Evolutionary conservation across 2,329 filamentous ascomycete species (phyloP).

Genomic region (Ophiostoma pallidulum): DNA sequence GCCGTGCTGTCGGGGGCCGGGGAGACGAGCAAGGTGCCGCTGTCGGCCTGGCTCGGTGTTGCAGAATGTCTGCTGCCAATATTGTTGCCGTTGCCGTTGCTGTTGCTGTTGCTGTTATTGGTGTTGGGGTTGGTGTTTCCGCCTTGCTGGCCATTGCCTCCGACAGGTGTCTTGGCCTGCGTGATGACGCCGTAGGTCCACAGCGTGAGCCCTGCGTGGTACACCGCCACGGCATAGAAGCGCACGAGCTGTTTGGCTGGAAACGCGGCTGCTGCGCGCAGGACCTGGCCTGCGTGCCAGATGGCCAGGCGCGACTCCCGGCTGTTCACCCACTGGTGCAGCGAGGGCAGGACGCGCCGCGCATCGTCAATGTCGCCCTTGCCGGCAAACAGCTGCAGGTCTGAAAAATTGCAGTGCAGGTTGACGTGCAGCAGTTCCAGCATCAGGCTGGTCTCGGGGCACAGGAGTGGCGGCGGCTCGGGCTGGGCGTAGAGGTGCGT

Average conservation of each 20-base stretch:
- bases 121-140: not conserved
- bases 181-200: conserved; percentile 59
- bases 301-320: conserved; percentile 13
- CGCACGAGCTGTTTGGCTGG: conserved; percentile 47
- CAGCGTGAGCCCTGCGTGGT: conserved; percentile 57
- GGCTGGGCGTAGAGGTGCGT: too few species aligned
- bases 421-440: conserved; percentile 51
- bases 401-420: conserved; percentile 53
- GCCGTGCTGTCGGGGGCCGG: conserved; percentile 12
- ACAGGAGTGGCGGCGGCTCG: too few species aligned
- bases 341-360: conserved; percentile 22
- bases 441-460: conserved; percentile 30
- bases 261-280: conserved; percentile 12
- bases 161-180: too few species aligned
- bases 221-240: conserved; percentile 59
- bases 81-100: not conserved
- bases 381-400: conserved; percentile 57
- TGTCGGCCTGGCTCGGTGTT: too few species aligned
- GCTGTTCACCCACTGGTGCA: conserved; percentile 14
- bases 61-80: too few species aligned
- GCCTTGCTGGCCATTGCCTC: too few species aligned
- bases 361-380: conserved; percentile 60
- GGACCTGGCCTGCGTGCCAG: conserved; percentile 17
- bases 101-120: not conserved
- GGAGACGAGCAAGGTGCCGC: too few species aligned